Evolutionary conservation across 441 rosid genomes (phyloP).

Genomic region (Populus trichocarpa): DNA sequence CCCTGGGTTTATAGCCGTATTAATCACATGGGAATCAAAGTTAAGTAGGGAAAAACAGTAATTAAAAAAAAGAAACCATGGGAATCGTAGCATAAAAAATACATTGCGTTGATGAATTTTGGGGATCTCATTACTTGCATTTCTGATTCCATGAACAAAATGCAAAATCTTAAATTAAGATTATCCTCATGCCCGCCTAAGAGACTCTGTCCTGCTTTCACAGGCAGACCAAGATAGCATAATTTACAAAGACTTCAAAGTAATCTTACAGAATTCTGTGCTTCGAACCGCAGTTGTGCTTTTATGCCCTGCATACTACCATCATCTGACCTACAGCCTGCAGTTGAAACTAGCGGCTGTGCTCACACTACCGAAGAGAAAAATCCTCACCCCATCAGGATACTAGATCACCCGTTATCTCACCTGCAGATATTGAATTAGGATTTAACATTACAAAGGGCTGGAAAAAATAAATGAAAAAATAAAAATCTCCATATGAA

Average conservation of each 20-base stretch:
- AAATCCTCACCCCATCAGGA: constrained; percentile 7
- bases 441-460: not conserved
- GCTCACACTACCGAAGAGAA: not conserved
- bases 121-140: not conserved
- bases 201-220: not conserved
- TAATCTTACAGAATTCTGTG: not conserved
- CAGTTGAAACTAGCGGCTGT: not conserved
- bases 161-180: not conserved
- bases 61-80: not conserved
- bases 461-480: not conserved
- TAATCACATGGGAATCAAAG: not conserved
- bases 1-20: not conserved
- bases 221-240: not conserved
- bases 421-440: constrained; percentile 33
- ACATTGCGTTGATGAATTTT: not conserved
- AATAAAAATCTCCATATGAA: not conserved
- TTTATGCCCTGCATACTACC: not conserved
- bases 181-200: not conserved
- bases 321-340: not conserved
- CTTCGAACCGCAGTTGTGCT: not conserved
- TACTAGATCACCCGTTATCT: constrained; percentile 26
- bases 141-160: not conserved
- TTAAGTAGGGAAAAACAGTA: not conserved
- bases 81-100: not conserved
- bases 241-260: not conserved